Evolutionary conservation across 1,284 basidiomycete genomes (phyloP), one percentile per base, ranked within the genome.

Genomic region (Takashimella koratensis): DNA sequence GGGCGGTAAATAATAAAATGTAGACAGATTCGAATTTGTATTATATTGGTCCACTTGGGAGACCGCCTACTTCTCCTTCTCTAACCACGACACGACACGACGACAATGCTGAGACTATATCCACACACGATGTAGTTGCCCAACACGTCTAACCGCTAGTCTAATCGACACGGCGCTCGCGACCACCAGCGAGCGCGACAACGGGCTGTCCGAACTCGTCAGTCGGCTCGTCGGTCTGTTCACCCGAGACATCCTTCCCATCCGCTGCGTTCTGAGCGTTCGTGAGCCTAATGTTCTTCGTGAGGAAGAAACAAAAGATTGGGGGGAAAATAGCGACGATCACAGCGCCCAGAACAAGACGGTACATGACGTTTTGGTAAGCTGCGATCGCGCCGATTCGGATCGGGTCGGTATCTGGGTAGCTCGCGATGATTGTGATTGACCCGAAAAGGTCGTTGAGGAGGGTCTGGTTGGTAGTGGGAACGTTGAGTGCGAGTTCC

Each of bases 301-400:
- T 76, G 48, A 76, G 48, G 25, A 76, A 49, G 51, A 75, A 52
- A 30, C 68, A 73, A 48, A 71, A 65, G 53, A 70, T 71, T 19
- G 67, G 76, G 43, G 68, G 76, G 59, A 75, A 65, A 59, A 71
- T 62, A 41, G 75, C 74, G 36, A 77, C 67, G 39, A 69, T 59
- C 27, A 68, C 50, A 12, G 74, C 67, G 19, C 68, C 67, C 16
- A 71, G 50, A 23, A 74, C 70, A 12, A 74, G 63, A 12, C 60
- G 59, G 58, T 65, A 69, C 75, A 75, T 76, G 63, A 73, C 67
- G 42, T 57, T 49, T 43, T 73, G 68, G 60, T 76, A 77, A 11
- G 76, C 75, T 10, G 51, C 56, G 52, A 85, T 84, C 26, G 82
- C 83, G 51, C 84, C 84, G 51, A 81, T 75, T 22, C 84, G 79